Base-by-base conservation (phyloP, 1,284 basidiomycete species). In the Bjerkandera adusta region DNA sequence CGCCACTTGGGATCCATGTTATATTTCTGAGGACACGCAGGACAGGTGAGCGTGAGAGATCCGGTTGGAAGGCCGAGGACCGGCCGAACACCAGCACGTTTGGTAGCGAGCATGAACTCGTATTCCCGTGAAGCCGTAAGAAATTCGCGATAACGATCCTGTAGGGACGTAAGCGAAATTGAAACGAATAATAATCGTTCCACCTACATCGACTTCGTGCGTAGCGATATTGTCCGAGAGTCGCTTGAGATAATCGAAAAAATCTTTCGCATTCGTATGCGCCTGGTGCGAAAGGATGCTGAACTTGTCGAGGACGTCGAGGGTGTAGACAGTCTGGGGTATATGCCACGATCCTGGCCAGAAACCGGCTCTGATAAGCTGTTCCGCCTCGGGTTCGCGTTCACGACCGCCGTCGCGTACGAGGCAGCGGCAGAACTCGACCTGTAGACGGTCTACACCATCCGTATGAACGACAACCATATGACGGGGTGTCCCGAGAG, bases 1-100 rank as follows among this genome's bases (percentile, higher is more conserved):
- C 43, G n/a, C 49, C 50, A 57, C 3, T 33, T 18, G 4, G 55
- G 51, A 24, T 53, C 45, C 50, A 60, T 58, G 46, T 58, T 60
- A 22, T 27, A 47, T 1, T 49, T 47, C 30, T 60, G 58, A 0
- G 58, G 57, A 34, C 57, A 60, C 0, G 54, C 39, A 0, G 57
- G 57, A 35, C 58, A 60, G 1, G 38, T 3, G 6, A 36, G 13
- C 26, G 54, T 39, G 3, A 55, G 33, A 12, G 26, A 29, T 6
- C 45, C 48, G n/a, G 25, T 18, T 18, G 26, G n/a, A 20, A 51
- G 18, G 5, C 35, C 15, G 2, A 18, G 10, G 3, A 13, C 13
- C 10, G 45, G 30, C 8, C 18, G 16, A 3, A 27, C 26, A 1
- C 42, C 48, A 18, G 30, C n/a, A 6, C 45, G 45, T 29, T 43